Percentiles rank a stretch among this genome's conserved stretches.
These are phyloP conservation scores for Adiantum capillusveneris DNA, from an alignment of 75 land plant species.

Conservation along the genomic window DNA sequence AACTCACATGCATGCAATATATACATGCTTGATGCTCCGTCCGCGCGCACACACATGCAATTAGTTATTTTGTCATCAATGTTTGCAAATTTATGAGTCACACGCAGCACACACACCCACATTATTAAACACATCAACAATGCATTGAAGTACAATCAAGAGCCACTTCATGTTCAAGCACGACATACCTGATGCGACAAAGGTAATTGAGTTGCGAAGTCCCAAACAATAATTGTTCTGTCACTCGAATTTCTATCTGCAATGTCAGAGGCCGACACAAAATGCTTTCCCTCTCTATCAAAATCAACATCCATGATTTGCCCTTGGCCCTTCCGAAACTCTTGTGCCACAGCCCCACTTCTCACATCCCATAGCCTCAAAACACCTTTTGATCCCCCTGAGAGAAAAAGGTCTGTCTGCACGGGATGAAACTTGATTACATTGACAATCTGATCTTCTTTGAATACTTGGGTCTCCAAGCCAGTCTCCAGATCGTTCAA, in stretches of 20 bases:
- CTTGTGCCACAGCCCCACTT: constrained; percentile 39
- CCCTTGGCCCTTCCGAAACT: constrained; percentile 53
- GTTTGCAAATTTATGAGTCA: too few relatives aligned
- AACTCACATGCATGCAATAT: too few relatives aligned
- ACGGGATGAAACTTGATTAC: constrained; percentile 59
- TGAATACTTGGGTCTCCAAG: constrained; percentile 42
- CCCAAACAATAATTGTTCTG: constrained; percentile 83
- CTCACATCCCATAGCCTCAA: constrained; percentile 78
- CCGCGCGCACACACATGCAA: too few relatives aligned
- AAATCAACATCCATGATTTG: constrained; percentile 79
- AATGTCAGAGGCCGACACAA: constrained; percentile 67
- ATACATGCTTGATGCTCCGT: too few relatives aligned
- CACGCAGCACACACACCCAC: too few relatives aligned
- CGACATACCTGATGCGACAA: constrained; percentile 73
- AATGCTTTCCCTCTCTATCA: constrained; percentile 52
- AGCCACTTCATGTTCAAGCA: constrained; percentile 1
- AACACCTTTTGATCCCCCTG: constrained; percentile 73
- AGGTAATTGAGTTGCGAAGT: constrained; percentile 60
- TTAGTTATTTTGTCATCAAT: too few relatives aligned
- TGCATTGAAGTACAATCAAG: too few relatives aligned
- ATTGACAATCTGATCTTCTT: constrained; percentile 60
- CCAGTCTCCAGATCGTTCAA: constrained; percentile 76
- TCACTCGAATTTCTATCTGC: constrained; percentile 65
- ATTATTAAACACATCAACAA: too few relatives aligned
- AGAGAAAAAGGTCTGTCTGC: constrained; percentile 48